These are phyloP conservation scores for Postia placenta DNA, from an alignment of 768 basidiomycete genomes.

Conservation along the genomic window DNA sequence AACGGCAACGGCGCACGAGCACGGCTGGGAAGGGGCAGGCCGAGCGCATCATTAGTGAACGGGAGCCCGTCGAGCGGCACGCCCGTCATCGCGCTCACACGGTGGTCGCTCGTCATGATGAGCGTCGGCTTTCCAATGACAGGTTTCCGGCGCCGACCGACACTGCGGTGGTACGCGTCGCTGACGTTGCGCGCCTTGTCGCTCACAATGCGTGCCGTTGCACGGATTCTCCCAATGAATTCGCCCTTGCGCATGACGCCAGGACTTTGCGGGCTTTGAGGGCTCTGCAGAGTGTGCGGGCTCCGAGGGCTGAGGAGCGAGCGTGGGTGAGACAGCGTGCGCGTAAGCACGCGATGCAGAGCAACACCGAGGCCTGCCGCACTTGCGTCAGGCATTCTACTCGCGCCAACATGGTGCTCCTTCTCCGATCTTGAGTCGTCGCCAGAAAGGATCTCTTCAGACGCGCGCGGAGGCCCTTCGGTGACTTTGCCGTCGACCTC, in stretches of 20 bases:
- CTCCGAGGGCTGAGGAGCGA: slow-evolving; percentile 11
- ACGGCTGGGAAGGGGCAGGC: slow-evolving; percentile 8
- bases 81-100: slow-evolving; percentile 4
- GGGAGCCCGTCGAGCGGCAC: slow-evolving; percentile 10
- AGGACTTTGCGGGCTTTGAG: slow-evolving; percentile 31
- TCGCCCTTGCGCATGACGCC: slow-evolving; percentile 66
- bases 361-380: slow-evolving; percentile 38
- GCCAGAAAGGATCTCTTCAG: neutral
- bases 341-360: slow-evolving; percentile 37
- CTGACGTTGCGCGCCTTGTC: slow-evolving; percentile 42
- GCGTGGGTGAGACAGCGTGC: slow-evolving; percentile 12
- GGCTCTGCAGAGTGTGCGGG: slow-evolving; percentile 10
- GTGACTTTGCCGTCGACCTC: slow-evolving; percentile 14
- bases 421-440: neutral
- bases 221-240: slow-evolving; percentile 56
- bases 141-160: slow-evolving; percentile 25
- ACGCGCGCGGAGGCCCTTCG: neutral
- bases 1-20: slow-evolving; percentile 29
- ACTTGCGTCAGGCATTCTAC: slow-evolving; percentile 1
- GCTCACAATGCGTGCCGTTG: slow-evolving; percentile 65
- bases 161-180: slow-evolving; percentile 28
- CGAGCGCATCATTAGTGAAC: slow-evolving; percentile 5
- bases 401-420: neutral
- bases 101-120: slow-evolving; percentile 19
- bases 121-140: slow-evolving; percentile 57